A percentile compares a stretch with the other conserved stretches of the same genome.
Conservation (phyloP, 1,284 basidiomycete species). For the Rhodotorula sp. region DNA sequence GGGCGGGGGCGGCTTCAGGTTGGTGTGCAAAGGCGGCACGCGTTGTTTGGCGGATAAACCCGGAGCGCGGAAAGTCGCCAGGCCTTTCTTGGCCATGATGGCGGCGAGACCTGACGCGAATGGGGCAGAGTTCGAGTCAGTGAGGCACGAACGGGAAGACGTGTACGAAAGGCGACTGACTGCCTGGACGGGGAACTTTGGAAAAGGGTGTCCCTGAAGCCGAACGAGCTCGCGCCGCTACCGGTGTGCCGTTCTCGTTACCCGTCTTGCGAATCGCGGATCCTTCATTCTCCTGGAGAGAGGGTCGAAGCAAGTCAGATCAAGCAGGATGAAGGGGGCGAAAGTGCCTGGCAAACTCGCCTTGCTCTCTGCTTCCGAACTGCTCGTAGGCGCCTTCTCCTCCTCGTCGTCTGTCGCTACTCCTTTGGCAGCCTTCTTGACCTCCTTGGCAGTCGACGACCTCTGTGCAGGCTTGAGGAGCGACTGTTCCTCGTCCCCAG, state of each 20-base stretch:
- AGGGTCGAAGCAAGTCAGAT: too few relatives aligned
- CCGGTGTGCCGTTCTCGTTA: too few relatives aligned
- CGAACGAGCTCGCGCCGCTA: too few relatives aligned
- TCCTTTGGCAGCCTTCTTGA: conserved; percentile 1
- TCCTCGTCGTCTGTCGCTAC: conserved; percentile 14
- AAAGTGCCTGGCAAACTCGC: not conserved
- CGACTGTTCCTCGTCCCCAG: not conserved
- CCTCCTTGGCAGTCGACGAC: not conserved
- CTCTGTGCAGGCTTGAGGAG: not conserved
- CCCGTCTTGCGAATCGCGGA: too few relatives aligned
- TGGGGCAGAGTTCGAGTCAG: not conserved
- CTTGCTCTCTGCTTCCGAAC: conserved; percentile 1
- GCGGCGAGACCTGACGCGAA: conserved; percentile 24
- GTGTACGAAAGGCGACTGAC: not conserved
- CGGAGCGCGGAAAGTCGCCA: conserved; percentile 14
- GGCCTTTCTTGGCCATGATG: conserved; percentile 19
- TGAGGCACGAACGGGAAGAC: too few relatives aligned
- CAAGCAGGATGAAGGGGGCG: too few relatives aligned
- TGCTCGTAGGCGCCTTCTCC: conserved; percentile 9
- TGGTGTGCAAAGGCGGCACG: conserved; percentile 30
- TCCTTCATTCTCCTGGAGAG: conserved; percentile 18
- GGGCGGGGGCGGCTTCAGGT: conserved; percentile 36
- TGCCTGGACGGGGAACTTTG: conserved; percentile 5
- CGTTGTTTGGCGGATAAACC: conserved; percentile 21
- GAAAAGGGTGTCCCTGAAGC: too few relatives aligned